phyloP scores from a whole-genome alignment of 1,139 yeast genomes.

The Suhomyces wounanorum region DNA sequence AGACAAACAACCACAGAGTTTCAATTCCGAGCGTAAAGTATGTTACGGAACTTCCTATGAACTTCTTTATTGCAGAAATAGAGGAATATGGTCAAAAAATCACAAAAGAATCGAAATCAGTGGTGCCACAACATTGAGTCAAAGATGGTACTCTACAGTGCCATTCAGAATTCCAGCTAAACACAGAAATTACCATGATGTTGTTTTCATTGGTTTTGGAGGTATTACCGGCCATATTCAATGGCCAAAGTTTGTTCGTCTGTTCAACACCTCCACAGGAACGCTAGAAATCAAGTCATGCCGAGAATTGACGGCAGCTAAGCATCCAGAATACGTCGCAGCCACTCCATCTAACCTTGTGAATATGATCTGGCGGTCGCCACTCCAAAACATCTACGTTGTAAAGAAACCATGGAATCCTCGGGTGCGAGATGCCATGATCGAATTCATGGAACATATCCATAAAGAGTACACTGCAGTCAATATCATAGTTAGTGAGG shows the following conservation, averaged over 20 bases:
- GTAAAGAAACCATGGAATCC: constrained; percentile 84
- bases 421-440: constrained; percentile 65
- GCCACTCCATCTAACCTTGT: constrained; percentile 51
- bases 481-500: constrained; percentile 75
- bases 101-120: too few relatives aligned
- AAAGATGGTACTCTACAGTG: too few relatives aligned
- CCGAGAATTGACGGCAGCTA: constrained; percentile 13
- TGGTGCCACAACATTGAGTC: too few relatives aligned
- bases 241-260: not conserved
- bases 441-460: constrained; percentile 58
- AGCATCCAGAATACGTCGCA: constrained; percentile 42
- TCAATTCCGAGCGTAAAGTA: not conserved
- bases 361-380: constrained; percentile 47
- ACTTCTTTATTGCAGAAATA: too few relatives aligned
- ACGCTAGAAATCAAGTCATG: constrained; percentile 9
- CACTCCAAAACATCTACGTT: constrained; percentile 69
- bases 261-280: constrained; percentile 1
- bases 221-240: too few relatives aligned
- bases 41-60: too few relatives aligned
- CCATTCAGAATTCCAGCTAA: too few relatives aligned
- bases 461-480: constrained; percentile 64
- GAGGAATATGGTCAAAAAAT: too few relatives aligned
- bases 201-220: too few relatives aligned
- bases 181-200: too few relatives aligned
- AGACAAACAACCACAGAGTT: not conserved